Evolutionary conservation across 768 basidiomycete genomes (phyloP).

Genomic region (Lentinula edodes): DNA sequence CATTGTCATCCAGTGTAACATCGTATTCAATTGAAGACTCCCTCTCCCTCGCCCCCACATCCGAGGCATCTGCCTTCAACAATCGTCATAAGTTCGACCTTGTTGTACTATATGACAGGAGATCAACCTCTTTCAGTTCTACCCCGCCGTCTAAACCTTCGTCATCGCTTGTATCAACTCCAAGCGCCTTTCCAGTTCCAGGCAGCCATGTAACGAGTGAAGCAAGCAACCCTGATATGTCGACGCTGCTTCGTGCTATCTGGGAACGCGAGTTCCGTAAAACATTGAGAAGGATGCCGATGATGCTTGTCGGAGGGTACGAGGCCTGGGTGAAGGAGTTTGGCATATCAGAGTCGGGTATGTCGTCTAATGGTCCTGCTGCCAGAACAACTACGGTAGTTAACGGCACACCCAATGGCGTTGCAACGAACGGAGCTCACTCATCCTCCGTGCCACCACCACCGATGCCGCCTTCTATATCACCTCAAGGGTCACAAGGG

Average conservation of each 20-base stretch:
- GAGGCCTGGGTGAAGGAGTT: conserved; percentile 71
- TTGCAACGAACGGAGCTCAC: background rate
- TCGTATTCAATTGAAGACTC: conserved; percentile 67
- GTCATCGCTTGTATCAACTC: background rate
- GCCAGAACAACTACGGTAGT: no score
- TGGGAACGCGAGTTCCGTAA: conserved; percentile 70
- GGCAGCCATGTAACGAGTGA: background rate
- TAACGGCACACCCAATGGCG: background rate
- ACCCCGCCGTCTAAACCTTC: conserved; percentile 45
- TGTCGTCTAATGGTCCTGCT: conserved; percentile 4
- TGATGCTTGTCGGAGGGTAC: conserved; percentile 81
- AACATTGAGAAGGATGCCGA: conserved; percentile 67
- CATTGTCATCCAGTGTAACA: conserved; percentile 45
- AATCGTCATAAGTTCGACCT: conserved; percentile 88
- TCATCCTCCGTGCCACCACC: conserved; percentile 13
- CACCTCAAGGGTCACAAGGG: conserved; percentile 4
- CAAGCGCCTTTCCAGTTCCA: background rate
- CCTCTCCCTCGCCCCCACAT: conserved; percentile 60
- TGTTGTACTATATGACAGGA: conserved; percentile 78
- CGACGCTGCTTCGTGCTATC: conserved; percentile 57
- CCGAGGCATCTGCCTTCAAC: conserved; percentile 69
- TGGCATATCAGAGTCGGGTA: conserved; percentile 29
- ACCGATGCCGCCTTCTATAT: conserved; percentile 8
- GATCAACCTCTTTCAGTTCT: conserved; percentile 46
- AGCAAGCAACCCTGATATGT: background rate